Percentiles rank a stretch among this genome's conserved stretches.
Evolutionary conservation across 2,329 filamentous ascomycete species (phyloP).

Genomic region (Aspergillus arachidicola): DNA sequence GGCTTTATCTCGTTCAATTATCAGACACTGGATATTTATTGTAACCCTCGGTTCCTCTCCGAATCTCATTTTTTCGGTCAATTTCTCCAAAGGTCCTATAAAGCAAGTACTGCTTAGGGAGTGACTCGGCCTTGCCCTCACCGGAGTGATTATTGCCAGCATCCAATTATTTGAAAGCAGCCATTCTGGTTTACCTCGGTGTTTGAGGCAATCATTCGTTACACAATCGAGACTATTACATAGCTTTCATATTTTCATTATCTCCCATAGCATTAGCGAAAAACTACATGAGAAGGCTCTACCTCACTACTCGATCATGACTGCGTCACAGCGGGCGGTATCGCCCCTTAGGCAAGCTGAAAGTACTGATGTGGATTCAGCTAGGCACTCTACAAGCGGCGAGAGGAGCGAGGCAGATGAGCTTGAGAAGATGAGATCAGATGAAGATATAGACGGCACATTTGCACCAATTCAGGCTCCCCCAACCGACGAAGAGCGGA

Average conservation of each 20-base stretch:
- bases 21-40: neutral
- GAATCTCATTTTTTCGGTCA: neutral
- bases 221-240: neutral
- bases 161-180: neutral
- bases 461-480: constrained; percentile 28
- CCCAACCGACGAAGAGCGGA: constrained; percentile 18
- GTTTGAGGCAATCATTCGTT: neutral
- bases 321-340: constrained; percentile 10
- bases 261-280: neutral
- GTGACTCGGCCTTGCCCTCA: neutral
- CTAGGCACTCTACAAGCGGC: constrained; percentile 14
- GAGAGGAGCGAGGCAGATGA: constrained; percentile 9
- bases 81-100: neutral
- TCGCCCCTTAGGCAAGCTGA: constrained; percentile 3
- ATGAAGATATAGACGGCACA: constrained; percentile 14
- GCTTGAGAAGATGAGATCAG: constrained; percentile 12
- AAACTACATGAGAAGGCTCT: neutral
- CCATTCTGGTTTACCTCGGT: neutral
- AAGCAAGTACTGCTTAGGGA: neutral
- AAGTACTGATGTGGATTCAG: constrained; percentile 2
- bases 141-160: neutral
- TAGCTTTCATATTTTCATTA: neutral
- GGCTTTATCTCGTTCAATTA: neutral
- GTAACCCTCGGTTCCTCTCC: neutral
- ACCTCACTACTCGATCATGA: constrained; percentile 12